Base-by-base conservation (phyloP, 2,329 filamentous ascomycete species). In the Cladobotryum protrusum region DNA sequence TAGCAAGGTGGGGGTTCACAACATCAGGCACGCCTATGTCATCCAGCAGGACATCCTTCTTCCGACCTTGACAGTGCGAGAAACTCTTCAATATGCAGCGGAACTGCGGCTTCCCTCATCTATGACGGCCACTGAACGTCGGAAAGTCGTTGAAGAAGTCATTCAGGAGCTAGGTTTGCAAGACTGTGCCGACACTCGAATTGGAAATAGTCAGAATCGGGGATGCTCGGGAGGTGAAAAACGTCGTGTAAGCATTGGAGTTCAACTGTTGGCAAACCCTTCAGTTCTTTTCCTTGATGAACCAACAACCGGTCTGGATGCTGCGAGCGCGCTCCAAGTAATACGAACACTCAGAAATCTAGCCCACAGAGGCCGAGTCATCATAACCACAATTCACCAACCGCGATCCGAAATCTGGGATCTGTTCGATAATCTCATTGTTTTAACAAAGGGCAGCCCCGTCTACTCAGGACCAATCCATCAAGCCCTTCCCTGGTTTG, bases 221-320 rank as follows among this genome's bases (percentile, higher is more conserved):
- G 87, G 86, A 0, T 90, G 87, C 59, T 89, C 85, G 41, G 87
- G 87, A 0, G 87, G 87, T 3, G 87, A 91, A 64, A 90, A 89
- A 70, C 74, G 87, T 54, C 73, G 87, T 29, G 85, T 85, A 0
- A 89, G 85, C 54, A 87, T 91, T 43, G 87, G 86, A 2, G 86
- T 91, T 5, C 87, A 90, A 65, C 73, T 91, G 49, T 71, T 91
- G n/a, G 82, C 85, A 4, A 91, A 90, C 61, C 87, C 87, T 1
- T 88, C 85, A 6, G 77, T 91, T 1, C 68, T 91, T 7, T 90
- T 89, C 63, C 76, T 89, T 19, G 87, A 92, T 59, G 87, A 91
- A 59, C 86, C 87, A 0, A 91, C 87, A 0, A 90, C 86, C 1
- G 86, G 85, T 1, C 72, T 91, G 6, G 87, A 91, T 67, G 85